These are phyloP conservation scores for Capsicum rhomboideum DNA, from an alignment of 257 asterid species.

Conservation along the genomic window DNA sequence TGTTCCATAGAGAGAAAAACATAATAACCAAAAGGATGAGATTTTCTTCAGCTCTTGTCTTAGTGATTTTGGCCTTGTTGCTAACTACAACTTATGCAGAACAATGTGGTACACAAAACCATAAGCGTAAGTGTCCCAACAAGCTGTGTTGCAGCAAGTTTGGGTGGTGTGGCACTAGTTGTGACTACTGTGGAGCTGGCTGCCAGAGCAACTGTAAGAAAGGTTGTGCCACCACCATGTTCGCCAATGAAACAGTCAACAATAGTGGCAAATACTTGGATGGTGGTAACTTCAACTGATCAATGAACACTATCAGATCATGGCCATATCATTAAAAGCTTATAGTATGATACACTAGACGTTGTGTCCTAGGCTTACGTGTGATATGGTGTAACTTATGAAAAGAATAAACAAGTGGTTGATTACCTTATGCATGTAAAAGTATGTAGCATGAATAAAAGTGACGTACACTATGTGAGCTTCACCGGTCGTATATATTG, in stretches of 20 bases:
- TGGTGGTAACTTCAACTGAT: neutral
- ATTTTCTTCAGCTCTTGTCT: neutral
- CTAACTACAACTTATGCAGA: neutral
- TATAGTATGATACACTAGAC: neutral
- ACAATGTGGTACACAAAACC: neutral
- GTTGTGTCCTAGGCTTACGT: neutral
- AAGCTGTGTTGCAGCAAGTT: conserved; percentile 3
- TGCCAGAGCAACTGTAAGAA: neutral
- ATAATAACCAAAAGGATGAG: conserved; percentile 13
- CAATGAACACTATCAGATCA: neutral
- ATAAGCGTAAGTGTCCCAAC: neutral
- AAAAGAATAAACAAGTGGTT: neutral
- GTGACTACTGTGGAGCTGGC: conserved; percentile 2
- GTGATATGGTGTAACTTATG: neutral
- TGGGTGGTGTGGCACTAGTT: conserved; percentile 1
- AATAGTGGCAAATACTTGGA: neutral
- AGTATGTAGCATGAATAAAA: neutral
- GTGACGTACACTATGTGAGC: neutral
- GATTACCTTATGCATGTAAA: neutral
- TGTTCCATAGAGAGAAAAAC: neutral
- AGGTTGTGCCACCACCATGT: neutral
- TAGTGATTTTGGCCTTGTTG: conserved; percentile 1
- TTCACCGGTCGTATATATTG: neutral
- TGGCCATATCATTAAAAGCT: neutral
- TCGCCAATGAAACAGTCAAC: neutral